Conservation (phyloP, 2,329 filamentous ascomycete species). For the Drechslerella coelobrocha region DNA sequence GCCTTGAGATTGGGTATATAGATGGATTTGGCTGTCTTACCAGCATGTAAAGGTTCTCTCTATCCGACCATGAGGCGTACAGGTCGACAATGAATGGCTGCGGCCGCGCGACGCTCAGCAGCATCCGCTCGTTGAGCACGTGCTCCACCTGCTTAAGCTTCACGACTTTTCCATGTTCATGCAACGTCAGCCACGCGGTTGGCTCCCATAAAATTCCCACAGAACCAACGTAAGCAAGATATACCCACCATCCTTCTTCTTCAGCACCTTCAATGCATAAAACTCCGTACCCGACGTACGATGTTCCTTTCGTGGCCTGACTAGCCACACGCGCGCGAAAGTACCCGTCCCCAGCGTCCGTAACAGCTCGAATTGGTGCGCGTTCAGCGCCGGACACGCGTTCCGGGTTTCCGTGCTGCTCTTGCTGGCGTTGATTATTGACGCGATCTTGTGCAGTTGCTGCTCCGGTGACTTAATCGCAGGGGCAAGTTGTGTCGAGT, state of each 20-base stretch:
- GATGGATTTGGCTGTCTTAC: conserved; percentile 57
- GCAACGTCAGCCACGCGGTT: not conserved
- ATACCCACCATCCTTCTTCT: conserved; percentile 62
- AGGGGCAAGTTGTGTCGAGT: conserved; percentile 18
- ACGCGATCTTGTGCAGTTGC: conserved; percentile 30
- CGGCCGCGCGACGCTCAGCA: conserved; percentile 77
- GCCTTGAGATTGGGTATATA: not conserved
- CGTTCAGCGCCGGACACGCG: conserved; percentile 57
- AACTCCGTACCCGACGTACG: conserved; percentile 53
- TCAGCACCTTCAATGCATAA: conserved; percentile 54
- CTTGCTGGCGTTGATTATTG: conserved; percentile 45
- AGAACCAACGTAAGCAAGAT: not conserved
- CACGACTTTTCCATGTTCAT: conserved; percentile 65
- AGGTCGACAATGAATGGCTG: conserved; percentile 84
- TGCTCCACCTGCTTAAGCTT: conserved; percentile 86
- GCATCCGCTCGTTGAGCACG: conserved; percentile 80
- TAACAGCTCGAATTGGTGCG: conserved; percentile 73
- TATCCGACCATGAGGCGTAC: conserved; percentile 78
- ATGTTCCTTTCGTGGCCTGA: conserved; percentile 67
- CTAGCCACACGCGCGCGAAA: conserved; percentile 82
- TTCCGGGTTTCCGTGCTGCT: conserved; percentile 52
- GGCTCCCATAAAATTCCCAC: not conserved
- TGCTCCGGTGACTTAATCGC: conserved; percentile 5
- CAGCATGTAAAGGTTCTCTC: conserved; percentile 80
- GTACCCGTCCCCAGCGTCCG: conserved; percentile 77